These are phyloP conservation scores for Diaporthe batatas DNA, from an alignment of 2,329 filamentous ascomycete genomes.

Conservation along the genomic window DNA sequence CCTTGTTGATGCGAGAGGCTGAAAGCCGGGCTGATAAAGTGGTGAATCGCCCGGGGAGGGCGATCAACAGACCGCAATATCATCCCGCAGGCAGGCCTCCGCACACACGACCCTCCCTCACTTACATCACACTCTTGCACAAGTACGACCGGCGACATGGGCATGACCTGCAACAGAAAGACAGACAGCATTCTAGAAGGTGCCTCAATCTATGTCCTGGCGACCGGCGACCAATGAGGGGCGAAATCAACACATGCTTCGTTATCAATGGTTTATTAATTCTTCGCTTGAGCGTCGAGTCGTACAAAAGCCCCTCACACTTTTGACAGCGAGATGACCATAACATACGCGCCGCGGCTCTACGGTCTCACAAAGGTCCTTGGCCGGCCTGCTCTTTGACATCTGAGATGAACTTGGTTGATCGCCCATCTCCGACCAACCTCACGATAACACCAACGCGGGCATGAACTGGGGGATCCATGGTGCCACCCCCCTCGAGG, in stretches of 20 bases:
- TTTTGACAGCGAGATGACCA: not conserved
- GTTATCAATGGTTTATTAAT: no score
- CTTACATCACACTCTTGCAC: not conserved
- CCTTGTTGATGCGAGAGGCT: not conserved
- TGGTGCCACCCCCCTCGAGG: not conserved
- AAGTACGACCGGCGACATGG: not conserved
- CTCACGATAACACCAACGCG: no score
- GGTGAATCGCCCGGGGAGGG: no score
- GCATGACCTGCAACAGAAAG: not conserved
- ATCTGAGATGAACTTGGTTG: not conserved
- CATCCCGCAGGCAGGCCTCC: not conserved
- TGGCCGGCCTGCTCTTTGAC: not conserved
- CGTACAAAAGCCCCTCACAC: not conserved
- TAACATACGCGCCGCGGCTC: not conserved
- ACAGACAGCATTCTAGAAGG: slow-evolving; percentile 3
- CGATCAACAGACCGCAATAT: not conserved
- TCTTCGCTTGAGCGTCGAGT: not conserved
- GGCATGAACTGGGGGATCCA: not conserved
- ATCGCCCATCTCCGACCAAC: not conserved
- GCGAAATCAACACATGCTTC: not conserved
- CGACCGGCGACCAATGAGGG: not conserved
- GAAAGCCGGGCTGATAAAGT: not conserved
- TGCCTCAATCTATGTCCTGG: not conserved
- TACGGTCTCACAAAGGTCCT: not conserved
- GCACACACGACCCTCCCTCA: not conserved